Evolutionary conservation across 352 stramenopile genomes (phyloP), one percentile per base, ranked within the genome.

Genomic region (Phytophthora brassicae): DNA sequence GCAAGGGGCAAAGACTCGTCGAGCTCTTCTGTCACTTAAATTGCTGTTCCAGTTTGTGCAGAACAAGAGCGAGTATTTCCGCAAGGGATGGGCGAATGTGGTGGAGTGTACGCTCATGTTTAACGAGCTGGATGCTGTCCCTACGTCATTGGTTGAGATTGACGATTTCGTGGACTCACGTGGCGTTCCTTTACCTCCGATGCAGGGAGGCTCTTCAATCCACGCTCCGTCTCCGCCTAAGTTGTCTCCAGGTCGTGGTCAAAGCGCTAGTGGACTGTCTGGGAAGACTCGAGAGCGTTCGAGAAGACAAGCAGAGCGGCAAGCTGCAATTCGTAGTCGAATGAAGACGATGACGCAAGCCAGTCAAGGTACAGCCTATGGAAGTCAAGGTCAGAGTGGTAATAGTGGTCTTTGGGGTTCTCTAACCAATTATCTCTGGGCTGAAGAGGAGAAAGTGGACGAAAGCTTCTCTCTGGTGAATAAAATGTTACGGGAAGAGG

Each of bases 101-200:
- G 75, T 94, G 35, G 87, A 95, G 55, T 94, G 85, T 44, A 74
- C 94, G 56, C 72, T 95, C 24, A 90, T 94, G 80, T 94, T 95
- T 54, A 95, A 95, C 57, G 86, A 94, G 64, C 61, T 95, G 17
- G 87, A 95, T 47, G 84, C 88, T 0, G 77, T 92, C 20, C 86
- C 86, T 14, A 91, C 81, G 3, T 94, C 86, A 16, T 62, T 95
- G n/a, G 85, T 93, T 33, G 86, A 95, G 68, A 94, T 94, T 57
- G 86, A 95, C 51, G 86, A 95, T 60, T 95, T 95, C 64, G 86
- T 95, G 14, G 86, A 95, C 39, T 86, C 81, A 0, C 81, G 84
- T 0, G 86, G 86, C 22, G 86, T 95, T 11, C 86, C 86, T 13
- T 52, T 95, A 16, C 86, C 86, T 33, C 86, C 86, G 5, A 88